Evolutionary conservation across 192 early-diverging fungal species (phyloP).

Genomic region (Backusella westeae): DNA sequence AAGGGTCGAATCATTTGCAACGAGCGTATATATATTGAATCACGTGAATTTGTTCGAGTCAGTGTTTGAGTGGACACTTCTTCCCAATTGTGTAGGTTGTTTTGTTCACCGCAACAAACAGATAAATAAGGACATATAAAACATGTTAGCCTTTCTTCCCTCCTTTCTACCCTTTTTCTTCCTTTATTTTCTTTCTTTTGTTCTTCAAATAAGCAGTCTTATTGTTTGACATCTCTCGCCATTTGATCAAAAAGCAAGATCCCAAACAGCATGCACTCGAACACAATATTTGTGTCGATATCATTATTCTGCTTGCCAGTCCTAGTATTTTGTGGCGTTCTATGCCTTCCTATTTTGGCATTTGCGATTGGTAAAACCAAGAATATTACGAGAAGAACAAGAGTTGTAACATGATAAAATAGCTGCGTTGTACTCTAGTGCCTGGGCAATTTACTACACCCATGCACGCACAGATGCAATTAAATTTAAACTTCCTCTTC

Average conservation of each 20-base stretch:
- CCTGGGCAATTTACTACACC: conserved; percentile 28
- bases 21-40: neutral
- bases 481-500: conserved; percentile 36
- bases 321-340: conserved; percentile 24
- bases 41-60: neutral
- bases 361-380: conserved; percentile 32
- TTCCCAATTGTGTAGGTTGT: neutral
- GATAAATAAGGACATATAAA: conserved; percentile 8
- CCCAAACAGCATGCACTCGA: conserved; percentile 14
- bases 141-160: neutral
- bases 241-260: neutral
- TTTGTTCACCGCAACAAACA: neutral
- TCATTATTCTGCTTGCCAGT: conserved; percentile 36
- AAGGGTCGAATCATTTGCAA: neutral
- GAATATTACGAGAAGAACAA: neutral
- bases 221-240: neutral
- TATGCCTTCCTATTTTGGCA: conserved; percentile 29
- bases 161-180: neutral
- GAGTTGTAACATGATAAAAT: neutral
- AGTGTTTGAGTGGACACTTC: conserved; percentile 4
- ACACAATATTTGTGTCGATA: conserved; percentile 31
- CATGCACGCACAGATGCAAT: conserved; percentile 33
- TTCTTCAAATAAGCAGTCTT: neutral
- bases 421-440: conserved; percentile 32
- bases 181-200: neutral